phyloP scores from a whole-genome alignment of 495 filamentous ascomycete genomes.

The Aspergillus cristatus region DNA sequence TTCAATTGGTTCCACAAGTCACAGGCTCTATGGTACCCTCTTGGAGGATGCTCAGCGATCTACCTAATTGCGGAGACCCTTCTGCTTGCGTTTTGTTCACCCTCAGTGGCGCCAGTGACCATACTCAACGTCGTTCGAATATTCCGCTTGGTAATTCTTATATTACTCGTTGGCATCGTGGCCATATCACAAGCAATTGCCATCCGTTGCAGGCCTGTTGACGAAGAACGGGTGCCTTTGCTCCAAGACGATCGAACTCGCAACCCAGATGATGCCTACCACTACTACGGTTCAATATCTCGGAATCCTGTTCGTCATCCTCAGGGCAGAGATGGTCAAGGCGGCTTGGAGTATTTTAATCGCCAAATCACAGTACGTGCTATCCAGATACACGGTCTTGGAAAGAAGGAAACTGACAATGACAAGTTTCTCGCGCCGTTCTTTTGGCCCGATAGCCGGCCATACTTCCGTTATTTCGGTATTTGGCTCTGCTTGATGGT shows the following conservation, averaged over 20 bases:
- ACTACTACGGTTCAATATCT: background rate
- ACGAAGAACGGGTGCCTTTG: conserved; percentile 2
- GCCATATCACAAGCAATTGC: background rate
- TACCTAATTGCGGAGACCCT: conserved; percentile 5
- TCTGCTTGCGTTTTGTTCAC: background rate
- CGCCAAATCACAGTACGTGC: background rate
- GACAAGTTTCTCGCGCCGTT: conserved; percentile 51
- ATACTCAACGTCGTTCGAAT: conserved; percentile 1
- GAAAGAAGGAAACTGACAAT: background rate
- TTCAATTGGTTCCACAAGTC: background rate
- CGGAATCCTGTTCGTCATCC: background rate
- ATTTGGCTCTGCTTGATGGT: conserved; percentile 53
- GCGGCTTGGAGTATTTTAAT: background rate
- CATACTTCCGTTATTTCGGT: conserved; percentile 45
- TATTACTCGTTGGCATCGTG: conserved; percentile 1
- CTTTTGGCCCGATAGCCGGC: conserved; percentile 53
- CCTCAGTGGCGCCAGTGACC: background rate
- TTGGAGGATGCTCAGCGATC: conserved; percentile 1
- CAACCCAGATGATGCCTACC: background rate
- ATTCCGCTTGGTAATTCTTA: conserved; percentile 1
- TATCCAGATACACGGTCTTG: background rate
- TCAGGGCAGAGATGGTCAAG: too few species aligned
- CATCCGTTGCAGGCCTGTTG: background rate
- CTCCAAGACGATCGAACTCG: background rate
- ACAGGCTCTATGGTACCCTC: background rate